Conservation (phyloP, 768 basidiomycete genomes). For the Boletus sp. region DNA sequence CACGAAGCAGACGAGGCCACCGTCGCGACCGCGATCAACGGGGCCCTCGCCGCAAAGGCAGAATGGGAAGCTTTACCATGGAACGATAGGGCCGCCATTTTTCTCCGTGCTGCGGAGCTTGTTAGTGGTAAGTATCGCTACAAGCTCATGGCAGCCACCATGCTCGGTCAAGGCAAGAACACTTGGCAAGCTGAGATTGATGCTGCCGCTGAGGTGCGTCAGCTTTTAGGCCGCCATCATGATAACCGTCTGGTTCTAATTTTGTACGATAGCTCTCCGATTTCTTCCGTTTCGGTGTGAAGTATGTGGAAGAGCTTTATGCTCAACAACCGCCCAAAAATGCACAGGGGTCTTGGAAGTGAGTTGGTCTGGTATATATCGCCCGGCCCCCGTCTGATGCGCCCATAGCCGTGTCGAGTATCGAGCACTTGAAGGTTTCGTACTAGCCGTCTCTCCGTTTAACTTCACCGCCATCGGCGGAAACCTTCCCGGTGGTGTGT, state of each 20-base stretch:
- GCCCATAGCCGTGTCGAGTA: slow-evolving; percentile 83
- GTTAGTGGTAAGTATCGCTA: slow-evolving; percentile 95
- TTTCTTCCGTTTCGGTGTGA: slow-evolving; percentile 95
- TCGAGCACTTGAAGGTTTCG: slow-evolving; percentile 97
- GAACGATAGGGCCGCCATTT: slow-evolving; percentile 96
- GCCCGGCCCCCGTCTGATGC: slow-evolving; percentile 4
- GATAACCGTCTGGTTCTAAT: slow-evolving; percentile 5
- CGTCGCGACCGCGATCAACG: slow-evolving; percentile 77
- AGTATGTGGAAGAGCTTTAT: slow-evolving; percentile 95
- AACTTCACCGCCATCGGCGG: slow-evolving; percentile 99
- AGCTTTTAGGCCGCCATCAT: background rate
- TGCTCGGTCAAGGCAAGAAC: slow-evolving; percentile 98
- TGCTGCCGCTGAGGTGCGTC: slow-evolving; percentile 88
- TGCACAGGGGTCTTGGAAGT: slow-evolving; percentile 91
- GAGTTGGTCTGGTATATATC: slow-evolving; percentile 32
- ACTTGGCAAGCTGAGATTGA: slow-evolving; percentile 99
- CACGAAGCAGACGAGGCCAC: slow-evolving; percentile 82
- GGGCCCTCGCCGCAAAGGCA: slow-evolving; percentile 79
- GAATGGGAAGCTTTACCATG: slow-evolving; percentile 95
- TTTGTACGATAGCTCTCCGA: slow-evolving; percentile 59
- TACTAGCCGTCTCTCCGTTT: slow-evolving; percentile 96
- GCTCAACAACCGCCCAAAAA: slow-evolving; percentile 87
- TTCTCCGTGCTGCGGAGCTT: slow-evolving; percentile 96
- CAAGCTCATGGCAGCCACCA: slow-evolving; percentile 92
- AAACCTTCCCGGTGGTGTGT: slow-evolving; percentile 73